These are phyloP conservation scores for Phoma sp. DNA, from an alignment of 2,329 filamentous ascomycete species.

Conservation along the genomic window DNA sequence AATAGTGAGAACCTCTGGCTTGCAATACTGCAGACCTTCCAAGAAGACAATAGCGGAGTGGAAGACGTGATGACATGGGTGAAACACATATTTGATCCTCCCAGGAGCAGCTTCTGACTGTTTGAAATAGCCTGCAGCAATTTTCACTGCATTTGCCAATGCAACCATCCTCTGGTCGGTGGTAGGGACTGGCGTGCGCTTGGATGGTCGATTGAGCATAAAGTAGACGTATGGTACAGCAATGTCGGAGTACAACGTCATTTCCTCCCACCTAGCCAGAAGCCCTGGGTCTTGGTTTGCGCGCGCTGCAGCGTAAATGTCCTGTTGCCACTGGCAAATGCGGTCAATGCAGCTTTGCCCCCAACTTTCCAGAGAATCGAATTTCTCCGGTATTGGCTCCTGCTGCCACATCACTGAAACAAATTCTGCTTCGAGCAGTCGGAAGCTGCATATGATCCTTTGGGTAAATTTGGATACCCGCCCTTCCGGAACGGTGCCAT, in stretches of 20 bases:
- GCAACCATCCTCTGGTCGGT: constrained; percentile 37
- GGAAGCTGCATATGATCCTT: constrained; percentile 43
- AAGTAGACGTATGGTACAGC: constrained; percentile 40
- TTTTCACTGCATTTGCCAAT: constrained; percentile 37
- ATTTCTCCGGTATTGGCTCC: constrained; percentile 37
- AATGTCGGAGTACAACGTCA: constrained; percentile 45
- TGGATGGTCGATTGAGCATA: constrained; percentile 39
- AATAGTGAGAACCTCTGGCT: constrained; percentile 36
- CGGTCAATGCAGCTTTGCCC: constrained; percentile 32
- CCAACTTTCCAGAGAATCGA: constrained; percentile 37
- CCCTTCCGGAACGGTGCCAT: constrained; percentile 35
- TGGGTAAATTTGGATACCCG: constrained; percentile 45
- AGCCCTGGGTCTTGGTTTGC: constrained; percentile 38
- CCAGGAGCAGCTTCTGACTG: constrained; percentile 43
- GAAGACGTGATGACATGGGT: constrained; percentile 47
- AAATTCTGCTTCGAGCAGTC: constrained; percentile 44
- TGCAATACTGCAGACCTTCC: constrained; percentile 40
- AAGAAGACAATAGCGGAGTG: constrained; percentile 43
- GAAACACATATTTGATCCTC: constrained; percentile 49
- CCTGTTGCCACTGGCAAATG: constrained; percentile 40
- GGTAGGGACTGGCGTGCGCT: constrained; percentile 33
- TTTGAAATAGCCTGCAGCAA: constrained; percentile 43
- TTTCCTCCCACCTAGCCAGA: constrained; percentile 42
- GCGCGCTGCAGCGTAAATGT: constrained; percentile 36
- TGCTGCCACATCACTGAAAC: constrained; percentile 43